Base-by-base conservation (phyloP, 2,329 filamentous ascomycete genomes). In the Fusarium kyushuense region DNA sequence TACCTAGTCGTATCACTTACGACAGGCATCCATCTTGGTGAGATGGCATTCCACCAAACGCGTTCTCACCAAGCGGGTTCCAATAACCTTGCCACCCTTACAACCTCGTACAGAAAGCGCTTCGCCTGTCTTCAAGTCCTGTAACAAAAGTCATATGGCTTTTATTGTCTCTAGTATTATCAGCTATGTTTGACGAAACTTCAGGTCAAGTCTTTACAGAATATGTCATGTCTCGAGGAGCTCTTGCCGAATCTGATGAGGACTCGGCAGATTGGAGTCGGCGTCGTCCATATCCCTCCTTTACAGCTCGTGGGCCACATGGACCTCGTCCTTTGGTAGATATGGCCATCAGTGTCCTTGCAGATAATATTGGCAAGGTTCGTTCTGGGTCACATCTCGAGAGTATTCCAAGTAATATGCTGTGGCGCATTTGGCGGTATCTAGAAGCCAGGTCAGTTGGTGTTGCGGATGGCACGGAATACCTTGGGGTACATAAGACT, bases 391-490 rank as follows among this genome's bases (percentile, higher is more conserved):
- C 76, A 17, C 69, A 79, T 54, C 69, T 83, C 1, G 75, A 79
- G 4, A 55, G 61, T 11, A 63, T 83, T n/a, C 79, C 81, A 10
- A 51, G 54, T 35, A 71, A 71, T n/a, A 61, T 81, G 32, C 52
- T 79, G 16, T 76, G 76, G 76, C 78, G 76, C 33, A 69, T 82
- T 17, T 82, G 80, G 79, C 73, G 74, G n/a, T 75, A 80, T 47
- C 70, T 82, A 5, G 77, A 80, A 53, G 76, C 79, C 54, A 78
- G 80, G 80, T 81, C 33, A 42, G 77, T 76, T 9, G 49, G 42
- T 8, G 21, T 17, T 23, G 32, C 47, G 49, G 45, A 55, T 38
- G 23, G 48, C 29, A 23, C 41, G 43, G 54, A 30, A 55, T 27
- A n/a, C 33, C 16, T n/a, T 32, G n/a, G 30, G 38, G n/a, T 7